Conservation (phyloP, 2,329 filamentous ascomycete genomes). For the Phyllosticta ampelicida region DNA sequence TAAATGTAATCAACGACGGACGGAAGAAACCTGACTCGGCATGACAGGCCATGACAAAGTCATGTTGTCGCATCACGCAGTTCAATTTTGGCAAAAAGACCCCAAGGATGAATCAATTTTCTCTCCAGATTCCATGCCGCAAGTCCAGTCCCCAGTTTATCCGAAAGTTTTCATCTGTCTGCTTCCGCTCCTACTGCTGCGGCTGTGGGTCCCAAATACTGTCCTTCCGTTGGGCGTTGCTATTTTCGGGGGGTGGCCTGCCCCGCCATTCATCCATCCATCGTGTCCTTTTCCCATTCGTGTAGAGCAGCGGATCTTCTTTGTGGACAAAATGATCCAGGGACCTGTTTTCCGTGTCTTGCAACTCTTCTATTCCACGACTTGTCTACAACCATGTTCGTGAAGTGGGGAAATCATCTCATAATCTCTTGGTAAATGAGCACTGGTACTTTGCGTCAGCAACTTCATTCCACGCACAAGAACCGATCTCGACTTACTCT, state of each 20-base stretch:
- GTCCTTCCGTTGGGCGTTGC: not conserved
- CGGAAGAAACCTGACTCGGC: not conserved
- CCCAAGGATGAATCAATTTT: not conserved
- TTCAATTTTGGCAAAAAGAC: not conserved
- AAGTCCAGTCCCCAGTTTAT: not conserved
- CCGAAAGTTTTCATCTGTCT: not conserved
- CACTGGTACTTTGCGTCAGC: constrained; percentile 32
- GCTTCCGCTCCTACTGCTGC: not conserved
- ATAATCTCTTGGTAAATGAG: constrained; percentile 98
- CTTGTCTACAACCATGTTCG: not conserved
- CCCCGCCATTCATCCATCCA: not conserved
- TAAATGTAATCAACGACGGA: not conserved
- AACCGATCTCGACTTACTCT: constrained; percentile 48
- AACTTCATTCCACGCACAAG: not conserved
- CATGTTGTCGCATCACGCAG: not conserved
- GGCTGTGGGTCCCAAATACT: not conserved
- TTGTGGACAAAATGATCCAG: not conserved
- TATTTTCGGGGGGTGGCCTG: not conserved
- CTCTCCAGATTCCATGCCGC: not conserved
- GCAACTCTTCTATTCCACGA: not conserved
- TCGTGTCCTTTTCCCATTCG: not conserved
- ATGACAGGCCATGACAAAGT: not conserved
- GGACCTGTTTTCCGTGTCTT: not conserved
- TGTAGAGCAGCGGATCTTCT: not conserved
- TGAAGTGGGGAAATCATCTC: constrained; percentile 39